Evolutionary conservation across 352 stramenopile species (phyloP).

Genomic region (Pythium periplocum): DNA sequence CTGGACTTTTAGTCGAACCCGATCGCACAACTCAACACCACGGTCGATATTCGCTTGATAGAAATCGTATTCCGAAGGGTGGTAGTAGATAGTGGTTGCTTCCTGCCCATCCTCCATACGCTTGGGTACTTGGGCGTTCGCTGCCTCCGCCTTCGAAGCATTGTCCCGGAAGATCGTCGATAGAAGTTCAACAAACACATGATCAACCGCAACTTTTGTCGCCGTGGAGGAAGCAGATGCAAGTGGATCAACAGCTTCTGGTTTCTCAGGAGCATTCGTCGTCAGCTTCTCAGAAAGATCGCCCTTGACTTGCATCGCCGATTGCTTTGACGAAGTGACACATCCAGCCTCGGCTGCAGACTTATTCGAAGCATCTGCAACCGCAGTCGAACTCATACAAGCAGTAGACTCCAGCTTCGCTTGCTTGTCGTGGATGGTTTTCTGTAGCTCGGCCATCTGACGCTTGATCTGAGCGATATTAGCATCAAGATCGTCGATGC

Average conservation of each 20-base stretch:
- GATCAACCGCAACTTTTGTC: constrained; percentile 57
- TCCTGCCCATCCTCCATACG: constrained; percentile 36
- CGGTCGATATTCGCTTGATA: constrained; percentile 69
- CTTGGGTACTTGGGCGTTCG: constrained; percentile 60
- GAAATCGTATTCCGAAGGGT: constrained; percentile 70
- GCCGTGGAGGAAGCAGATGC: constrained; percentile 12
- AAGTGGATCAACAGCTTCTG: not conserved
- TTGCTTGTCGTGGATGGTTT: no score
- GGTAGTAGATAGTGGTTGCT: constrained; percentile 59
- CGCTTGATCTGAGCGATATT: no score
- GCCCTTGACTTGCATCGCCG: no score
- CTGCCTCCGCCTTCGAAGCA: constrained; percentile 30
- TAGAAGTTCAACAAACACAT: constrained; percentile 53
- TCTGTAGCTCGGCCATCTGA: no score
- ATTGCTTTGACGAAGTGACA: no score
- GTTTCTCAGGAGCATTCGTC: no score
- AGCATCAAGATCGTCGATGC: no score
- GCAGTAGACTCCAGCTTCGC: no score
- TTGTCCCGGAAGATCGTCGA: constrained; percentile 66
- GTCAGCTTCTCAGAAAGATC: no score
- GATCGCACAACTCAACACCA: constrained; percentile 34
- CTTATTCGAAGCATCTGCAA: no score
- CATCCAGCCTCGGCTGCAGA: no score
- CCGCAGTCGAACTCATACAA: no score
- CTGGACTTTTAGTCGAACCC: constrained; percentile 57